Base-by-base conservation (phyloP, 345 rosid genomes). In the Melastoma malabathricum region DNA sequence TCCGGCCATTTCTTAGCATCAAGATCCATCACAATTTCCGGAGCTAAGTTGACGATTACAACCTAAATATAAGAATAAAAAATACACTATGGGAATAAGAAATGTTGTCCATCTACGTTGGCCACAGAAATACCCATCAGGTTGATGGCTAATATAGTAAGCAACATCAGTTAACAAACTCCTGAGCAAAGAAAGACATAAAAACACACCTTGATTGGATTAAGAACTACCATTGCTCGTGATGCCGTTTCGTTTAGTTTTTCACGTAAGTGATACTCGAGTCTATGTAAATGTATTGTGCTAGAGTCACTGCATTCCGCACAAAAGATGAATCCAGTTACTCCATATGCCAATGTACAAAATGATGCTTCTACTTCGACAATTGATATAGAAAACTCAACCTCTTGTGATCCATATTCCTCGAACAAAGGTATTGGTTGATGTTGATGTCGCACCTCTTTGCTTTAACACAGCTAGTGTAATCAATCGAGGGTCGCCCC, bases 401-500 rank as follows among this genome's bases (percentile, higher is more conserved):
- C 97, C 99, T 88, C 78, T 75, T 27, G 97, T 88, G 62, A 92
- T 88, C 72, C 97, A 95, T 60, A 81, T 83, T 62, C 94, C 99
- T 51, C 89, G 76, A 55, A 83, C 86, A 76, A 93, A 93, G 46
- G 92, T 65, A 77, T 88, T 88, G 41, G 85, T 85, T 5, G 97
- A 75, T 50, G 86, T 77, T 61, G 95, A 57, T 53, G 94, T 83
- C 48, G 83, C 95, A 59, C 99, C 99, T 62, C 97, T 80, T 51
- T 89, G 83, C 50, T 86, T 72, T 70, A 93, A 78, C 68, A 92
- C 99, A 69, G 97, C 89, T 25, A 88, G 75, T 46, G 99, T 93
- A 82, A 93, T 74, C 63, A 93, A 89, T 63, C 95, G 94, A 15
- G 97, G 99, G 66, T 93, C 99, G 76, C 88, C 99, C 99, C 97